Conservation (phyloP, 1,284 basidiomycete species). For the Cryptococcus maquisensis region DNA sequence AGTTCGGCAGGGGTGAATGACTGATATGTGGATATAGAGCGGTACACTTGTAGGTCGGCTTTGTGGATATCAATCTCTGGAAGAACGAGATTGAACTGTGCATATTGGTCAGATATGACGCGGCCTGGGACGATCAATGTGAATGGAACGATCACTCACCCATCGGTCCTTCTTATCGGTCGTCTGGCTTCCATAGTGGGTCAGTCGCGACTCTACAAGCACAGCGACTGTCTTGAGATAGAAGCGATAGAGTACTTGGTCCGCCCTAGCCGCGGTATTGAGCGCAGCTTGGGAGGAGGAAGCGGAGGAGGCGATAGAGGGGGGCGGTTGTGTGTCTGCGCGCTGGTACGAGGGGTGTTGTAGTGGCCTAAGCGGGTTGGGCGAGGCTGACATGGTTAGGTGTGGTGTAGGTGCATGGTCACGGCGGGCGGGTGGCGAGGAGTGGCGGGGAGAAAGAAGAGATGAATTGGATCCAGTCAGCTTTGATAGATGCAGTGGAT, state of each 20-base stretch:
- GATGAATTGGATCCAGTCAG: no score
- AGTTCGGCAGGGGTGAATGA: conserved; percentile 6
- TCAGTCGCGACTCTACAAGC: conserved; percentile 42
- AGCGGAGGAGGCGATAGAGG: conserved; percentile 14
- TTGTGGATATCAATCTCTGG: conserved; percentile 45
- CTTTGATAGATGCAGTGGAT: no score
- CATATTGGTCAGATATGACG: background rate
- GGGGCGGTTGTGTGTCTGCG: conserved; percentile 25
- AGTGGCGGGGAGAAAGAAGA: no score
- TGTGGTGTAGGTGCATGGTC: background rate
- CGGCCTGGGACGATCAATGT: background rate
- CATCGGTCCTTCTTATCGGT: conserved; percentile 43
- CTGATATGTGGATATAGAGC: conserved; percentile 31
- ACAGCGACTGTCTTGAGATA: conserved; percentile 48
- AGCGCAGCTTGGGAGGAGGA: conserved; percentile 18
- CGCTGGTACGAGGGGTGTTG: background rate
- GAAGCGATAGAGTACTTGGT: conserved; percentile 46
- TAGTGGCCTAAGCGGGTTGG: background rate
- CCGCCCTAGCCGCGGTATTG: conserved; percentile 21
- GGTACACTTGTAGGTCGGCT: conserved; percentile 40
- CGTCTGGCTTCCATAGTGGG: conserved; percentile 26
- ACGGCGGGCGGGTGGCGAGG: background rate
- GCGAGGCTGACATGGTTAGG: background rate
- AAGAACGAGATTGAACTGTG: conserved; percentile 44
- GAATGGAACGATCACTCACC: conserved; percentile 24